phyloP scores from a whole-genome alignment of 2,329 filamentous ascomycete genomes.

The Simplicillium aogashimaense region DNA sequence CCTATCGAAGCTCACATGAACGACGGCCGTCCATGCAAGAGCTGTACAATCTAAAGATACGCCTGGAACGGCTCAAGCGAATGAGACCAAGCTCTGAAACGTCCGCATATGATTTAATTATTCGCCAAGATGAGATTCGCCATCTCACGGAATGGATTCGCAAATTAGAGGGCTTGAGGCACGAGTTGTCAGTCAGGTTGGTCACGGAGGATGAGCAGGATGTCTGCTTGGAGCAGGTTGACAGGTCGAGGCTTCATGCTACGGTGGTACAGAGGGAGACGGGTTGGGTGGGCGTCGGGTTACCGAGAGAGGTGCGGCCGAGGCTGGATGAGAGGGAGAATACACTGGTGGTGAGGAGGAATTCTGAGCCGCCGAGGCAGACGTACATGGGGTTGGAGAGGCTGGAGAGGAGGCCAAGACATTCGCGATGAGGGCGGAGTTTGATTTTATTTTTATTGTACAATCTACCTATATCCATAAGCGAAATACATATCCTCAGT shows the following conservation, averaged over 20 bases:
- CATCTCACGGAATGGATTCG: conserved; percentile 8
- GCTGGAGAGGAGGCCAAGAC: too few relatives aligned
- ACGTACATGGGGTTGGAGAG: neutral
- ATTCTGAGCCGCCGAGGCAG: neutral
- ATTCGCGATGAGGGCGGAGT: neutral
- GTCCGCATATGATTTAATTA: conserved; percentile 2
- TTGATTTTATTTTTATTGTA: too few relatives aligned
- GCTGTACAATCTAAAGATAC: conserved; percentile 1
- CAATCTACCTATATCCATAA: too few relatives aligned
- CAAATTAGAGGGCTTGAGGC: conserved; percentile 4
- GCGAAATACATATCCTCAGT: too few relatives aligned
- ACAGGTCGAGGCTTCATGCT: too few relatives aligned
- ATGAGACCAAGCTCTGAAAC: neutral
- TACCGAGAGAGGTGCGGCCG: neutral
- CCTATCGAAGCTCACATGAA: conserved; percentile 4
- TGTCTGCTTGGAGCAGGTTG: too few relatives aligned
- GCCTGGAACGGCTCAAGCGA: conserved; percentile 2
- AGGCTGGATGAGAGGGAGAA: neutral
- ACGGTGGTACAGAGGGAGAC: neutral
- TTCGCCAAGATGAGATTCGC: conserved; percentile 6
- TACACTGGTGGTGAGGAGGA: conserved; percentile 1
- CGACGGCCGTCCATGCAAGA: neutral
- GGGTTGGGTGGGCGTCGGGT: neutral
- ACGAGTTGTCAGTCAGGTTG: neutral
- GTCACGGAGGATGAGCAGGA: neutral